Conservation (phyloP, 176 grass and related monocot genomes). For the Carex parvula region DNA sequence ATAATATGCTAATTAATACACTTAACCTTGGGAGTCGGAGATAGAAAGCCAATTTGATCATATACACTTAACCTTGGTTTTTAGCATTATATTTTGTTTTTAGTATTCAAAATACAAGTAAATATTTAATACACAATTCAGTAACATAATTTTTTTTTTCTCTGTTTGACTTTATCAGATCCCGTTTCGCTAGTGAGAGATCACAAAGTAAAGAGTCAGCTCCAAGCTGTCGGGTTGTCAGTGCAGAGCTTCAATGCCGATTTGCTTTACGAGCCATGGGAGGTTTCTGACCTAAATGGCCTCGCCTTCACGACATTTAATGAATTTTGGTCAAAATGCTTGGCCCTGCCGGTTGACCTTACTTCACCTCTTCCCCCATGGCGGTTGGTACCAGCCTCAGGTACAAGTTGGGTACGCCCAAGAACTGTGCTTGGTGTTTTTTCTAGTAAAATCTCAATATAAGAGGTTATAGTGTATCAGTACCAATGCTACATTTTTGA, state of each 20-base stretch:
- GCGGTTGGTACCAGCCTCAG: conserved; percentile 51
- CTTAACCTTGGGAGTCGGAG: not conserved
- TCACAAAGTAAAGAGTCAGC: conserved; percentile 79
- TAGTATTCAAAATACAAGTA: not conserved
- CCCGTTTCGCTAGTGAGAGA: conserved; percentile 76
- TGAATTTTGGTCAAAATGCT: conserved; percentile 76
- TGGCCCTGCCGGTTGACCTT: conserved; percentile 37
- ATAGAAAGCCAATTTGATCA: not conserved
- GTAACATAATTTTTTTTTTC: conserved; percentile 30
- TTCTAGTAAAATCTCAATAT: not conserved
- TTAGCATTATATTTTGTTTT: not conserved
- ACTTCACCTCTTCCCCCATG: conserved; percentile 53
- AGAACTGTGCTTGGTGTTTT: not conserved
- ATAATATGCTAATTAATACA: not conserved
- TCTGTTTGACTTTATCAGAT: conserved; percentile 45
- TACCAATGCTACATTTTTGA: not conserved
- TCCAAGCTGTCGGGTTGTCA: conserved; percentile 49
- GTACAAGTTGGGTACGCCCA: conserved; percentile 31
- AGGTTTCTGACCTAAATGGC: conserved; percentile 62
- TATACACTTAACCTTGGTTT: not conserved
- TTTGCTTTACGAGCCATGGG: conserved; percentile 86
- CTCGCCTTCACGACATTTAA: conserved; percentile 67
- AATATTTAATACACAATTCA: not conserved
- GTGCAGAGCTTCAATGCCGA: conserved; percentile 73
- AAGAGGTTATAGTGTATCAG: not conserved